Conservation (phyloP, 164 flowering plant genomes). For the Vitis rotundifolia region DNA sequence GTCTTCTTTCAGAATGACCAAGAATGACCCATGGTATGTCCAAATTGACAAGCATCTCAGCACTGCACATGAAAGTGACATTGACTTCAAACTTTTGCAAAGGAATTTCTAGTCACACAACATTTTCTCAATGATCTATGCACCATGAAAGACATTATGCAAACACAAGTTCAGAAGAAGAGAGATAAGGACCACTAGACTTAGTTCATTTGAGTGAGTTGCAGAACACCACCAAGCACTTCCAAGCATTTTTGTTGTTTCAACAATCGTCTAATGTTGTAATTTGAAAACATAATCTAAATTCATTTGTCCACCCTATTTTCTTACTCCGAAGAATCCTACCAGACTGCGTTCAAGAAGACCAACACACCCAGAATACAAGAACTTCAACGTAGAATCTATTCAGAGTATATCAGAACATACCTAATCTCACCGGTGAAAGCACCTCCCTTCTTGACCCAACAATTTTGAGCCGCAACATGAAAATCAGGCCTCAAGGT, state of each 20-base stretch:
- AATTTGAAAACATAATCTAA: no score
- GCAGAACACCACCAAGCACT: no score
- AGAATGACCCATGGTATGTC: conserved; percentile 68
- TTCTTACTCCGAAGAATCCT: no score
- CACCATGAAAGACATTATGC: neutral
- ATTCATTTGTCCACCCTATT: no score
- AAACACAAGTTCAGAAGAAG: neutral
- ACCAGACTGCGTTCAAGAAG: no score
- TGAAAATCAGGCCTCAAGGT: conserved; percentile 65
- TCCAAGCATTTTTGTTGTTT: no score
- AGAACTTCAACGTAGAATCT: neutral
- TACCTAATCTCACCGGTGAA: conserved; percentile 92
- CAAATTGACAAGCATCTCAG: conserved; percentile 69
- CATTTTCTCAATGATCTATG: neutral
- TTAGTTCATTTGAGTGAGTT: no score
- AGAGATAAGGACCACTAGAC: no score
- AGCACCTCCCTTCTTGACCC: conserved; percentile 95
- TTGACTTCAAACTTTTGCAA: conserved; percentile 3
- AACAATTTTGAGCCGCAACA: conserved; percentile 90
- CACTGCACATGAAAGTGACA: conserved; percentile 32
- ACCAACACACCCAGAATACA: no score
- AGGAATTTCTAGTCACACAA: neutral
- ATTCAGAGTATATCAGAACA: conserved; percentile 1
- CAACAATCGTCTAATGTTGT: no score
- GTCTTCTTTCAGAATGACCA: conserved; percentile 72